These are phyloP conservation scores for Penicillium psychrosexuale DNA, from an alignment of 2,329 filamentous ascomycete species.

Conservation along the genomic window DNA sequence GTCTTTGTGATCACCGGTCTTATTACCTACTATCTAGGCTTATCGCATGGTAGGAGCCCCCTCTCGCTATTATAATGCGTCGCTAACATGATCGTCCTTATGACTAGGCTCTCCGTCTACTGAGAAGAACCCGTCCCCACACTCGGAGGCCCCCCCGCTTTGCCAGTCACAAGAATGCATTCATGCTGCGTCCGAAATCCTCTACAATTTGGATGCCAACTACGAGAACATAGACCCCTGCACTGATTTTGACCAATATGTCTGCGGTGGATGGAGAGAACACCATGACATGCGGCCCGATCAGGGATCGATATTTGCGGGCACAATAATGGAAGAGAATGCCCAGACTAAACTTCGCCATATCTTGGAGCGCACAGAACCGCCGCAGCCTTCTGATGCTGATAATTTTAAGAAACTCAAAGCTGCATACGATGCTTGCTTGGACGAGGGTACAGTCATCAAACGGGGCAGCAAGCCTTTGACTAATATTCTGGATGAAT, in stretches of 20 bases:
- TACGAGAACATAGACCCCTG: constrained; percentile 65
- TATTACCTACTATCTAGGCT: constrained; percentile 7
- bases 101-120: constrained; percentile 1
- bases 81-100: background rate
- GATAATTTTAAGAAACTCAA: constrained; percentile 65
- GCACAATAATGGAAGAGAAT: constrained; percentile 60
- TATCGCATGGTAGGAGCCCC: constrained; percentile 1
- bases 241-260: constrained; percentile 64
- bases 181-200: constrained; percentile 60
- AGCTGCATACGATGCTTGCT: constrained; percentile 62
- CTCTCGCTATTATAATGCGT: background rate
- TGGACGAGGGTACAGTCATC: constrained; percentile 59
- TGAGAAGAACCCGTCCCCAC: constrained; percentile 11
- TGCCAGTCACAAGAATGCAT: constrained; percentile 62
- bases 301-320: constrained; percentile 59
- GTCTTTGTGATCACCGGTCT: constrained; percentile 6
- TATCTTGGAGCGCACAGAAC: constrained; percentile 56
- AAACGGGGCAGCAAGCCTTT: constrained; percentile 57
- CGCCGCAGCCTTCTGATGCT: constrained; percentile 31
- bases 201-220: constrained; percentile 60
- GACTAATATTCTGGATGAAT: constrained; percentile 52
- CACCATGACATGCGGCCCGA: constrained; percentile 64
- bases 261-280: constrained; percentile 65
- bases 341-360: constrained; percentile 59
- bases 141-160: constrained; percentile 27